A percentile compares a stretch with the other conserved stretches of the same genome.
Conservation (phyloP, 2,329 filamentous ascomycete genomes). For the Alternaria arborescens region DNA sequence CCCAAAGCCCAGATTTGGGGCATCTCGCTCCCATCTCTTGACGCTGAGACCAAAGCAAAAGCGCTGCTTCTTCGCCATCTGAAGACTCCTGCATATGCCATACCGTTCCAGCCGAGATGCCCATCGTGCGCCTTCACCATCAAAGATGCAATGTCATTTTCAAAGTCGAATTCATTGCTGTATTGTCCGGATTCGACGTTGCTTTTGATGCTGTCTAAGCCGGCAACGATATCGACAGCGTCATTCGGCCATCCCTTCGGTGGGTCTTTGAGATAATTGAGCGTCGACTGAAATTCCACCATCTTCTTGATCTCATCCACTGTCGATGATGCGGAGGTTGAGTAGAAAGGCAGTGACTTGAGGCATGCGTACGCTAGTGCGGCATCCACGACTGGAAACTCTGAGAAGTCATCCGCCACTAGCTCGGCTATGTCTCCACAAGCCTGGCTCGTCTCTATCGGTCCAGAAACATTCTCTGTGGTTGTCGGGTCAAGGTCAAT, state of each 20-base stretch:
- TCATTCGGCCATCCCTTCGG: slow-evolving; percentile 50
- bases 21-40: slow-evolving; percentile 38
- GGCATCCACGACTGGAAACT: slow-evolving; percentile 39
- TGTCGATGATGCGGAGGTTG: slow-evolving; percentile 34
- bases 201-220: slow-evolving; percentile 46
- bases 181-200: slow-evolving; percentile 46
- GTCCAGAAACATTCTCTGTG: slow-evolving; percentile 39
- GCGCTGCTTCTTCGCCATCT: slow-evolving; percentile 41
- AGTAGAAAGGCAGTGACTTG: slow-evolving; percentile 47
- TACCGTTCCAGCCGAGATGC: slow-evolving; percentile 49
- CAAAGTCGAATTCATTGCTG: slow-evolving; percentile 54
- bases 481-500: slow-evolving; percentile 34
- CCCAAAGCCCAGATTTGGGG: slow-evolving; percentile 44
- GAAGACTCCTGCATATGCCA: slow-evolving; percentile 48
- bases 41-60: slow-evolving; percentile 44
- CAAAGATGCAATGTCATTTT: slow-evolving; percentile 47
- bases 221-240: slow-evolving; percentile 49
- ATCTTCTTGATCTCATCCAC: slow-evolving; percentile 47
- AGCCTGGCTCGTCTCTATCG: slow-evolving; percentile 40
- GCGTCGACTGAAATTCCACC: slow-evolving; percentile 53
- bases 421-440: slow-evolving; percentile 38
- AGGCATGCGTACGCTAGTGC: slow-evolving; percentile 50
- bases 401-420: slow-evolving; percentile 19
- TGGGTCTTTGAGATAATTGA: slow-evolving; percentile 52
- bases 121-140: slow-evolving; percentile 47